Evolutionary conservation across 306 rosid genomes (phyloP).

Genomic region (Trifolium dubium): DNA sequence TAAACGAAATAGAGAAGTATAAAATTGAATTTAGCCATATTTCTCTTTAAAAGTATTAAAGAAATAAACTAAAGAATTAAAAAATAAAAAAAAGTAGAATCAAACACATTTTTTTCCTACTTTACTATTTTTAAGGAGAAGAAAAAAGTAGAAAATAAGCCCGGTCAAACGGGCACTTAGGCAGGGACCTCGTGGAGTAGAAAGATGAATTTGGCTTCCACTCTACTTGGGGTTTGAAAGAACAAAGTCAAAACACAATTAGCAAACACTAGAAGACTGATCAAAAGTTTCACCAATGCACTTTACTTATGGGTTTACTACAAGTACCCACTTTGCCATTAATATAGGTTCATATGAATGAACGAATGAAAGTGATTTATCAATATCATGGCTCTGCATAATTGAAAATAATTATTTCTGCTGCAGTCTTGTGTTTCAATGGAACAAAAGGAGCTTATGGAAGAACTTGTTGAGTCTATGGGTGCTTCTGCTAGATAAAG

Average conservation of each 20-base stretch:
- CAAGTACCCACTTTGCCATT: background rate
- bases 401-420: slow-evolving; percentile 28
- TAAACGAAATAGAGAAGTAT: no score
- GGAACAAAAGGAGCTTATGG: slow-evolving; percentile 92
- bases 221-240: slow-evolving; percentile 30
- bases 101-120: no score
- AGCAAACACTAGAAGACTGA: slow-evolving; percentile 7
- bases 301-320: background rate
- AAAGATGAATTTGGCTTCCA: background rate
- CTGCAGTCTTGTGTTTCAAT: slow-evolving; percentile 72
- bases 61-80: no score
- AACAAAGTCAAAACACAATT: slow-evolving; percentile 21
- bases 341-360: slow-evolving; percentile 11
- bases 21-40: no score
- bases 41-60: no score
- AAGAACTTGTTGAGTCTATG: slow-evolving; percentile 85
- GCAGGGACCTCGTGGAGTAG: background rate
- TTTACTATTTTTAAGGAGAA: no score
- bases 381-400: slow-evolving; percentile 1
- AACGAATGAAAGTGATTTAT: slow-evolving; percentile 10
- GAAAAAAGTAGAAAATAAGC: no score
- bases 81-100: no score
- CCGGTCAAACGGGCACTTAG: no score
- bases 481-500: slow-evolving; percentile 63
- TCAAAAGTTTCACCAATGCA: slow-evolving; percentile 7